Evolutionary conservation across 2,329 filamentous ascomycete species (phyloP).

Genomic region (Fusarium burgessii): DNA sequence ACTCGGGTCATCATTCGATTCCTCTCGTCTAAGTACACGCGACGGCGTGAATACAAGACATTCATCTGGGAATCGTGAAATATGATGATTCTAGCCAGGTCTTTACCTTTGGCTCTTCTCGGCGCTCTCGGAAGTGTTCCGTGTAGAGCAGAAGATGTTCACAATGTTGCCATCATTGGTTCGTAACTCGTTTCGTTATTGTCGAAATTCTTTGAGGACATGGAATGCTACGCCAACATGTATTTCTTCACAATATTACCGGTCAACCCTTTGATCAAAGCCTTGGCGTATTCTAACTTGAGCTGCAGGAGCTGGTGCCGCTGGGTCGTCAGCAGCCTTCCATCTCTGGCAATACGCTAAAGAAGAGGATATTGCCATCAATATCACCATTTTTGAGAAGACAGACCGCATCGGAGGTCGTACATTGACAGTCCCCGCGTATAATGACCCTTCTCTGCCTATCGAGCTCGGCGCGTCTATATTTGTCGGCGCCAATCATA

Average conservation of each 20-base stretch:
- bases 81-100: slow-evolving; percentile 34
- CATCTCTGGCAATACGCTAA: slow-evolving; percentile 79
- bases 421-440: slow-evolving; percentile 84
- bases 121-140: slow-evolving; percentile 29
- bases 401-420: slow-evolving; percentile 84
- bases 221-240: not conserved
- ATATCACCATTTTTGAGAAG: slow-evolving; percentile 91
- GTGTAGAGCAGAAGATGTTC: slow-evolving; percentile 35
- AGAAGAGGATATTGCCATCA: slow-evolving; percentile 69
- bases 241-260: not conserved
- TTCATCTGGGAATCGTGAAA: not conserved
- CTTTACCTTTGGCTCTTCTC: slow-evolving; percentile 34
- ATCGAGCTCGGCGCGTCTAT: slow-evolving; percentile 93
- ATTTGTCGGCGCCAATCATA: slow-evolving; percentile 87
- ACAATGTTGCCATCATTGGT: slow-evolving; percentile 55
- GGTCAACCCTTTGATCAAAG: not conserved
- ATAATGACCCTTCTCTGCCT: slow-evolving; percentile 72
- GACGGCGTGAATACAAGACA: not conserved
- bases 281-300: slow-evolving; percentile 18
- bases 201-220: not conserved
- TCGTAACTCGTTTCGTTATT: slow-evolving; percentile 28
- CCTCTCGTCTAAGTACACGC: not conserved
- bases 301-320: slow-evolving; percentile 83
- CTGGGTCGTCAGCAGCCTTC: slow-evolving; percentile 88
- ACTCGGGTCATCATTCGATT: not conserved